Percentiles rank a stretch among this genome's conserved stretches.
phyloP scores from a whole-genome alignment of 495 filamentous ascomycete genomes.

The Aspergillus saccharolyticus region DNA sequence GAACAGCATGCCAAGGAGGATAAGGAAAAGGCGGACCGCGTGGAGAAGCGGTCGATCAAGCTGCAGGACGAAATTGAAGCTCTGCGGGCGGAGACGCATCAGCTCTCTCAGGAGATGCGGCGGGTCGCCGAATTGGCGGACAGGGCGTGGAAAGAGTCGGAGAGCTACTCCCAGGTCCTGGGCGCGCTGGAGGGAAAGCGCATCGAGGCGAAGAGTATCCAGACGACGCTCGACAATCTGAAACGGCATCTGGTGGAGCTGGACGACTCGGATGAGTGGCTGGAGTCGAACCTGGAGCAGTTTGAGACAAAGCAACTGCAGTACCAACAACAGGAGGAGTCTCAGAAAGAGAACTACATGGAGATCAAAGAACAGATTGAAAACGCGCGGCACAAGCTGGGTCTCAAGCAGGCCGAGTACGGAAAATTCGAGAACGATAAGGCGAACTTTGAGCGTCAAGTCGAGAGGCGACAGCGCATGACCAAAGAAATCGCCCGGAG shows the following conservation, averaged over 20 bases:
- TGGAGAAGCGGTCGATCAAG: conserved; percentile 55
- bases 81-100: conserved; percentile 51
- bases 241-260: conserved; percentile 67
- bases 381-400: conserved; percentile 49
- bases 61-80: conserved; percentile 71
- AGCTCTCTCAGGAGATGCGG: conserved; percentile 53
- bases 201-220: conserved; percentile 59
- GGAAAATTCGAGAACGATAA: conserved; percentile 84
- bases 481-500: conserved; percentile 70
- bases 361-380: conserved; percentile 62
- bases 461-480: conserved; percentile 61
- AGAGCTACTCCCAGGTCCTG: conserved; percentile 58
- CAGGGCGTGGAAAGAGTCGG: conserved; percentile 56
- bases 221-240: conserved; percentile 64
- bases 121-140: conserved; percentile 51
- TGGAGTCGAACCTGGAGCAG: conserved; percentile 70
- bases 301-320: conserved; percentile 69
- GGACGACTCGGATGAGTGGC: conserved; percentile 70
- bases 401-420: conserved; percentile 71
- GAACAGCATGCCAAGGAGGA: conserved; percentile 75
- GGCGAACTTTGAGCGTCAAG: conserved; percentile 74
- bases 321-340: conserved; percentile 57
- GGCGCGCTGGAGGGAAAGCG: conserved; percentile 69
- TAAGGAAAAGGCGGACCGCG: conserved; percentile 77
- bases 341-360: conserved; percentile 54